Evolutionary conservation across 306 rosid species (phyloP), one percentile per base, ranked within the genome.

Genomic region (Hippophae tibetana): DNA sequence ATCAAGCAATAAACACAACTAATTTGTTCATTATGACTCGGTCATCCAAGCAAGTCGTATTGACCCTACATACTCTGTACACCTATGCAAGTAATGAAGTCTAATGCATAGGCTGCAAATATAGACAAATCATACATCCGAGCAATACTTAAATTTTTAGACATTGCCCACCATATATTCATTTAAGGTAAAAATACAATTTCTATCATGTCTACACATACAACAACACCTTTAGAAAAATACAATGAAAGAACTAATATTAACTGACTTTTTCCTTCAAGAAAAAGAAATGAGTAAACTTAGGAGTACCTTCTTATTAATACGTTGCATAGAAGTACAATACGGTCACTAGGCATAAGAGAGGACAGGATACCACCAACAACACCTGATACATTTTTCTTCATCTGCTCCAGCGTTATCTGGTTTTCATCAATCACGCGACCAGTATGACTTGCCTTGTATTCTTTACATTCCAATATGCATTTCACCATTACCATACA

Each of bases 401-500:
- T 92, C 81, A 79, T 78, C 76, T 85, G 89, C 71, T 83, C 98
- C 63, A 78, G 64, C 70, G 95, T 66, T 55, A 80, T 61, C 72
- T 81, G 80, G 72, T 81, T 87, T 83, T 85, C 98, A 74, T 85
- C 92, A 79, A 85, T 62, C 69, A 87, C 98, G 74, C 96, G 84
- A 72, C 98, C 96, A 59, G 82, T 87, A 54, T 73, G 71, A 75
- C 78, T 81, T 58, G 87, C 87, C 79, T 92, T 87, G 84, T 92
- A 92, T 77, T 92, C 96, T 68, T 83, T 87, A 78, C 98, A 90
- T 79, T 92, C 96, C 79, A 92, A 79, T 60, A 81, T 76, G 71
- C 78, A 74, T 77, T 92, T 92, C 61, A 92, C 84, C 95, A 85
- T 79, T 47, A 87, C 87, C 96, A 92, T 92, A 76, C 96, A 92